Evolutionary conservation across 2,329 filamentous ascomycete genomes (phyloP), one percentile per base, ranked within the genome.

Genomic region (Teratosphaeria viscida): DNA sequence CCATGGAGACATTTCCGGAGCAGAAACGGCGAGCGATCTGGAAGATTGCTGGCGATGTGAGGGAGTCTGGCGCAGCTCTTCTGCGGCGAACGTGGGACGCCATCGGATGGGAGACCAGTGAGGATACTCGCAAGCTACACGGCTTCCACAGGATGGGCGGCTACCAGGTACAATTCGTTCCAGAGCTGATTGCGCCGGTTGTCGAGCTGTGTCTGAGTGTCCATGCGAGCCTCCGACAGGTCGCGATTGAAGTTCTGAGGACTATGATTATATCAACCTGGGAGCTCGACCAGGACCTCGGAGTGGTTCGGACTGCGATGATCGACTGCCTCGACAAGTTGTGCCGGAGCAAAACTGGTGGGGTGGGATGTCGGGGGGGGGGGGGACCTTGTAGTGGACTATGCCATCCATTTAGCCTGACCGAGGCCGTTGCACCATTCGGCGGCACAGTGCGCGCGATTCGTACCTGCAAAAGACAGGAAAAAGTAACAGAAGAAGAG

Each of bases 221-320:
- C 3, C 94, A 99, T 66, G 90, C 95, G 72, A 92, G 92, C 3
- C 78, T 99, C 59, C 84, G 94, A 61, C 85, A 85, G 63, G 94
- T 95, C 73, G 94, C 92, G 0, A 91, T 96, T 34, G 89, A 96
- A 72, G 89, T 99, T 23, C 76, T 99, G 62, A 91, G 96, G 72
- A 95, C 91, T 2, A 99, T 99, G 94, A 95, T 99, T 68, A 86
- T 97, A 65, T 95, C 92, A 75, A 94, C 99, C 74, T 99, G 94
- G 94, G 92, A 91, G 16, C 76, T 99, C 64, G 96, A 91, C 71
- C 89, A 96, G 71, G 92, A 97, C 71, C 77, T 99, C 55, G 88
- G 88, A 2, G 85, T 94, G 55, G 89, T 99, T 57, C 92, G 97
- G 74, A 94, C 91, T 2, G 94, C 96, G 74, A 92, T 97, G 79